These are phyloP conservation scores for Epichloe glyceriae DNA, from an alignment of 2,329 filamentous ascomycete species.

Conservation along the genomic window DNA sequence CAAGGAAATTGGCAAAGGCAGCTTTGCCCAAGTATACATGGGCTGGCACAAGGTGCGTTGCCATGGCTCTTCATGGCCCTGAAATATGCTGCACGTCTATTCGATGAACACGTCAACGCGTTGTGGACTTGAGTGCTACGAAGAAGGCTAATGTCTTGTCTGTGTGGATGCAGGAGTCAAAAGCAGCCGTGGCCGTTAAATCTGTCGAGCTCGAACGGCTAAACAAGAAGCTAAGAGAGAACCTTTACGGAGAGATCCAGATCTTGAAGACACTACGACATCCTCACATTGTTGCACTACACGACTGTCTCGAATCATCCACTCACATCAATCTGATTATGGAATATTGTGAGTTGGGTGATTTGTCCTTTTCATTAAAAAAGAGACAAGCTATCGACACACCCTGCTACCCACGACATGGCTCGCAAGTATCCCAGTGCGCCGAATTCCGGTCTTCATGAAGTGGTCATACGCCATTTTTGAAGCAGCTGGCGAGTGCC, in stretches of 20 bases:
- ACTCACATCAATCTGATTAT: constrained; percentile 93
- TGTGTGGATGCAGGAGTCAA: constrained; percentile 47
- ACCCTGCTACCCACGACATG: constrained; percentile 78
- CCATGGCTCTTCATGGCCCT: background rate
- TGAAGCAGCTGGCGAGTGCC: constrained; percentile 88
- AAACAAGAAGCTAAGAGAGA: constrained; percentile 93
- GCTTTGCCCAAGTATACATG: constrained; percentile 91
- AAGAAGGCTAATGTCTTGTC: background rate
- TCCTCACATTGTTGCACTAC: constrained; percentile 91
- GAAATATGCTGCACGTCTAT: background rate
- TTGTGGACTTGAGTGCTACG: background rate
- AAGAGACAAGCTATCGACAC: constrained; percentile 64
- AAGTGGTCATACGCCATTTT: constrained; percentile 95
- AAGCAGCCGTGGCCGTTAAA: constrained; percentile 85
- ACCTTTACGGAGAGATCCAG: constrained; percentile 87
- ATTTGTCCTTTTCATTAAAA: constrained; percentile 96
- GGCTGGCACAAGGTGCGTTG: constrained; percentile 62
- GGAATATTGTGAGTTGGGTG: constrained; percentile 95
- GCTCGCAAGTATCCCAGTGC: constrained; percentile 85
- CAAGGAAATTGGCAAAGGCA: constrained; percentile 89
- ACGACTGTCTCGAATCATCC: constrained; percentile 80
- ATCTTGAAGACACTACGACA: constrained; percentile 90
- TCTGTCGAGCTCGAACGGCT: constrained; percentile 83
- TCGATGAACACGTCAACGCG: no score
- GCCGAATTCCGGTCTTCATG: constrained; percentile 73